Percentiles rank a stretch among this genome's conserved stretches.
Evolutionary conservation across 495 filamentous ascomycete genomes (phyloP).

Genomic region (Pyrenula aspistea): DNA sequence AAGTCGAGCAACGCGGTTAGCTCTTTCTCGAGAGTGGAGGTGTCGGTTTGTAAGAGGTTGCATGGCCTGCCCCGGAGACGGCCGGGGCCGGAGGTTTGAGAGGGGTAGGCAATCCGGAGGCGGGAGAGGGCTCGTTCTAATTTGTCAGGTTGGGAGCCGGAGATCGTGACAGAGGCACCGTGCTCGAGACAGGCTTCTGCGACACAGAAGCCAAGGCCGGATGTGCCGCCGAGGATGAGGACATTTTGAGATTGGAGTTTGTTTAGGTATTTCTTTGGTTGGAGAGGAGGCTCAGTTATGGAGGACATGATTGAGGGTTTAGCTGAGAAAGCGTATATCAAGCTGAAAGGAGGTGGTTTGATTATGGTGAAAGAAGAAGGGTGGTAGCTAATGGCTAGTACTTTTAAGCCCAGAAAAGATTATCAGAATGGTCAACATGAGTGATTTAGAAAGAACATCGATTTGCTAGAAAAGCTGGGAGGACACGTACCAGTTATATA

Average conservation of each 20-base stretch:
- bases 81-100: background rate
- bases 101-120: conserved; percentile 21
- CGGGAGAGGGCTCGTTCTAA: conserved; percentile 21
- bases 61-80: background rate
- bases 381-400: too few species aligned
- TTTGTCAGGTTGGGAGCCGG: conserved; percentile 28
- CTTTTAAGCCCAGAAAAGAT: too few species aligned
- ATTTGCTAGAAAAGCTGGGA: too few species aligned
- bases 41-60: background rate
- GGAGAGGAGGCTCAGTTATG: too few species aligned
- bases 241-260: conserved; percentile 15
- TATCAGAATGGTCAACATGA: too few species aligned
- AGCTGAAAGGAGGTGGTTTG: too few species aligned
- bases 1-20: background rate
- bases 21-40: background rate
- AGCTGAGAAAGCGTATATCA: too few species aligned
- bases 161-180: conserved; percentile 34
- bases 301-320: too few species aligned
- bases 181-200: conserved; percentile 34
- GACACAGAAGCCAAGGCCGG: conserved; percentile 36
- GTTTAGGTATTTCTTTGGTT: conserved; percentile 6
- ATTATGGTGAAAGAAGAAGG: too few species aligned
- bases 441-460: too few species aligned
- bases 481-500: too few species aligned
- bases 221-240: conserved; percentile 33